Conservation (phyloP, 257 asterid species). For the Galeopsis tetrahit region DNA sequence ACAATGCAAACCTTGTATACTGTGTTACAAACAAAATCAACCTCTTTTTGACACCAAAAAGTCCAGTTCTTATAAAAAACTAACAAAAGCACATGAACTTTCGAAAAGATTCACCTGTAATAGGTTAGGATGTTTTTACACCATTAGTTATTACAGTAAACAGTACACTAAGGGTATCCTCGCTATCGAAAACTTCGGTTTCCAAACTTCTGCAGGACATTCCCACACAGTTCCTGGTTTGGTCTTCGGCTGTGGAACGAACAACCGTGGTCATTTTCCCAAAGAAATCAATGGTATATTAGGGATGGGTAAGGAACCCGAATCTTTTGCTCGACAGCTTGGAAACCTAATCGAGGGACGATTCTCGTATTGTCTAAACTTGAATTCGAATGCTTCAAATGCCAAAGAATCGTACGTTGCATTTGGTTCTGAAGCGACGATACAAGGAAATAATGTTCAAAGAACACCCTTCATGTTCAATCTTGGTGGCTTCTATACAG, state of each 20-base stretch:
- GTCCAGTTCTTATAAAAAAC: slow-evolving; percentile 22
- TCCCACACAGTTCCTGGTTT: not conserved
- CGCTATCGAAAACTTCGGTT: slow-evolving; percentile 33
- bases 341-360: slow-evolving; percentile 29
- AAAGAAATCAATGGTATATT: slow-evolving; percentile 20
- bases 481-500: not conserved
- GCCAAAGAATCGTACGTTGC: slow-evolving; percentile 13
- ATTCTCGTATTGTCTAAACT: slow-evolving; percentile 38
- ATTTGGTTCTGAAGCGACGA: slow-evolving; percentile 33
- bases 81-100: not conserved
- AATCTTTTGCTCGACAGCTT: slow-evolving; percentile 39
- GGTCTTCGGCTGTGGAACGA: slow-evolving; percentile 37
- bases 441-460: not conserved
- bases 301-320: slow-evolving; percentile 28
- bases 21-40: slow-evolving; percentile 29
- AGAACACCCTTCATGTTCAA: slow-evolving; percentile 5
- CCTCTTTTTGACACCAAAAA: slow-evolving; percentile 34
- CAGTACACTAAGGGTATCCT: slow-evolving; percentile 27
- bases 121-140: slow-evolving; percentile 19
- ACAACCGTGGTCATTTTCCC: slow-evolving; percentile 14
- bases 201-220: not conserved
- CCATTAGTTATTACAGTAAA: not conserved
- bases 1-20: slow-evolving; percentile 44
- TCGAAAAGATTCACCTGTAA: slow-evolving; percentile 28
- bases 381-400: not conserved